Base-by-base conservation (phyloP, 202 grass and related monocot species). In the Brachypodium distachyon region DNA sequence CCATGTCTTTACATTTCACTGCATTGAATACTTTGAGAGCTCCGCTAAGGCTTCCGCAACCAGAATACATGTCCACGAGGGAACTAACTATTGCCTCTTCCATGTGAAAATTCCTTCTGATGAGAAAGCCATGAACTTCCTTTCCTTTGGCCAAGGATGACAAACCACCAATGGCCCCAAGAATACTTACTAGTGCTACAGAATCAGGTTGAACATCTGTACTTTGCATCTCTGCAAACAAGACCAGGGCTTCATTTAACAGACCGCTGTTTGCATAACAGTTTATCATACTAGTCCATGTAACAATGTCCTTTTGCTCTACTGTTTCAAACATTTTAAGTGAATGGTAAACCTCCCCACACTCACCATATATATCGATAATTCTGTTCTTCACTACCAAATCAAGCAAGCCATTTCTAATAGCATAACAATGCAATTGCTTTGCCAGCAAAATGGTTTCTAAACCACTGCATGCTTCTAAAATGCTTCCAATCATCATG, bases 211-310 rank as follows among this genome's bases (percentile, higher is more conserved):
- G 72, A 47, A 90, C 46, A 69, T 82, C 36, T 51, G 74, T 25
- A 22, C 65, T 73, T 13, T 84, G 74, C 87, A 97, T 90, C 73
- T 84, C 82, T 11, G 25, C 27, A 85, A 97, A 94, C 32, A 92
- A 76, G 25, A 49, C 48, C 66, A 97, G 34, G 80, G 94, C 91
- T 92, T 94, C 84, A 71, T 80, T 77, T 39, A 82, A 76, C 42
- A 86, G 32, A 0, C 87, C 70, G 14, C 76, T 90, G 36, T 65
- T 74, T n/a, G 59, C 54, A 57, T 66, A 90, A 63, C 91, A 88
- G 61, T 93, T 90, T 42, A 92, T 79, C 87, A 94, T 97, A 79
- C 87, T 92, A 67, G 91, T 97, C 94, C 91, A 97, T 31, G 91
- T 82, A 54, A 97, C 81, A 14, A 97, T 72, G 57, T 97, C 91